These are phyloP conservation scores for Chrysoporthe deuterocubensis DNA, from an alignment of 2,329 filamentous ascomycete species.

Conservation along the genomic window DNA sequence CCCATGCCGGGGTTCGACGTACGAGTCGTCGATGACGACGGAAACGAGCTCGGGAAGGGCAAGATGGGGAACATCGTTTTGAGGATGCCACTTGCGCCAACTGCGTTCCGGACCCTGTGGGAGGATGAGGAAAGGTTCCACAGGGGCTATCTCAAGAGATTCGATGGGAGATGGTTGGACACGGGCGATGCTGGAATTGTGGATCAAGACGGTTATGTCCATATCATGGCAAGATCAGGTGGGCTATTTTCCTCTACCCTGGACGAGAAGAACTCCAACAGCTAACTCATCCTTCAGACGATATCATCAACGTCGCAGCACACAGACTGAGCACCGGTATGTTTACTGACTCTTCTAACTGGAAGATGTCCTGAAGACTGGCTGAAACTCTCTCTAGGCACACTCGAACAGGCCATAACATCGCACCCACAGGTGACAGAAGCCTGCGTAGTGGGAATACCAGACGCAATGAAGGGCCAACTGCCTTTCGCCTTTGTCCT, in stretches of 20 bases:
- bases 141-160: conserved; percentile 81
- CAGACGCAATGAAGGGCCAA: conserved; percentile 85
- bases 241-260: conserved; percentile 52
- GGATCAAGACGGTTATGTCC: conserved; percentile 71
- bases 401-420: conserved; percentile 89
- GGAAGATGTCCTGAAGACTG: background rate
- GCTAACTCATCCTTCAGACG: conserved; percentile 55
- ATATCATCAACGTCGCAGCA: conserved; percentile 94
- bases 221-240: conserved; percentile 62
- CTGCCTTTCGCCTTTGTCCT: conserved; percentile 85
- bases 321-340: conserved; percentile 86
- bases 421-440: conserved; percentile 80
- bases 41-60: conserved; percentile 70
- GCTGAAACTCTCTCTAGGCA: conserved; percentile 57
- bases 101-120: conserved; percentile 85
- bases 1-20: conserved; percentile 92
- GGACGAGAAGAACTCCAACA: background rate
- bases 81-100: conserved; percentile 79
- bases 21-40: conserved; percentile 79
- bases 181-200: conserved; percentile 91
- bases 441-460: conserved; percentile 83
- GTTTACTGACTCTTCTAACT: conserved; percentile 30
- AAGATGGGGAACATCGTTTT: conserved; percentile 93
- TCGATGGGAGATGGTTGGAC: conserved; percentile 82
- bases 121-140: conserved; percentile 85